phyloP scores from a whole-genome alignment of 129 eudicot species.

The Gnaphalium uliginosum region DNA sequence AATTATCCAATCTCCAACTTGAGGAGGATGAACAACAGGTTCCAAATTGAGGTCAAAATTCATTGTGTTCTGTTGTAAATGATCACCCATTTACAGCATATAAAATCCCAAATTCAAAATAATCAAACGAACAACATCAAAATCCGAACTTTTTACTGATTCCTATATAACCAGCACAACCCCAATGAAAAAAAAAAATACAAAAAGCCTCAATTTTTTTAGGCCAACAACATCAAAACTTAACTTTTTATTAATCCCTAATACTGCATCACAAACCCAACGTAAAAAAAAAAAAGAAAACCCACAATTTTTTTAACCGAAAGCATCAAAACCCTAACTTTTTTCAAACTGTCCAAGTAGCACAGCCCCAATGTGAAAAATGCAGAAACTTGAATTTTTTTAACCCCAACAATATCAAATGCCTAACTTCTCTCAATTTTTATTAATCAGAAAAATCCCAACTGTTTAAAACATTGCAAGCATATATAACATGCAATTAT shows the following conservation, averaged over 20 bases:
- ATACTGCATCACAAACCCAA: not conserved
- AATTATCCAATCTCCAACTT: constrained; percentile 59
- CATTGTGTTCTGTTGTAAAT: constrained; percentile 47
- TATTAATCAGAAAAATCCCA: not conserved
- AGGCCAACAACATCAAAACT: constrained; percentile 19
- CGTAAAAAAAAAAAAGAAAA: not conserved
- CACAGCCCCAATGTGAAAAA: not conserved
- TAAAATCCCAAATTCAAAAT: constrained; percentile 17
- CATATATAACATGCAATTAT: not conserved
- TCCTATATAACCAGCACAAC: not conserved
- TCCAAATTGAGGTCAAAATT: constrained; percentile 84
- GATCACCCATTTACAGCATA: constrained; percentile 44
- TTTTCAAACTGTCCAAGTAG: not conserved
- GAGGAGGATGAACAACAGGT: constrained; percentile 45
- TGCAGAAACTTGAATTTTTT: not conserved
- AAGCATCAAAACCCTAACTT: not conserved
- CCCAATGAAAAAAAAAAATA: not conserved
- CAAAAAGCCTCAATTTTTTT: too few species aligned
- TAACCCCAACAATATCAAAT: not conserved
- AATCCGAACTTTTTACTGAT: not conserved
- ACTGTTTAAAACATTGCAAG: not conserved
- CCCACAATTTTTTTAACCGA: not conserved
- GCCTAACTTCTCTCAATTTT: not conserved
- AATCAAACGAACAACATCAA: constrained; percentile 21
- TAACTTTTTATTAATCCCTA: not conserved